These are phyloP conservation scores for Peniophora sp. DNA, from an alignment of 1,284 basidiomycete species.

Conservation along the genomic window DNA sequence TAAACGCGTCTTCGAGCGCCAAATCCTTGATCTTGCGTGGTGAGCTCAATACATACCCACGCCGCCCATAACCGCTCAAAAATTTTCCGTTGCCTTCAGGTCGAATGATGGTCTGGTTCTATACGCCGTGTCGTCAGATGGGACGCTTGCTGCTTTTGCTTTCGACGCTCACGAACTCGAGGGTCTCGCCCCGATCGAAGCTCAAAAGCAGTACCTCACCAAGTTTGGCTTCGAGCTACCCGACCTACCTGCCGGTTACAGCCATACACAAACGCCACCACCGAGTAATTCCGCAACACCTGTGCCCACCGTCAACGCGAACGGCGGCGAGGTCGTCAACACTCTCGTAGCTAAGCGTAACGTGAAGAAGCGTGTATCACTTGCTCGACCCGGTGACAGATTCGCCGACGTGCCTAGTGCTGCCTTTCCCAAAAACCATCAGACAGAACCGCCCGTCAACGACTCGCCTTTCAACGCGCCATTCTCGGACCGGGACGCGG, in stretches of 20 bases:
- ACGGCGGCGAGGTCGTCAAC: slow-evolving; percentile 51
- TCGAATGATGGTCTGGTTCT: slow-evolving; percentile 86
- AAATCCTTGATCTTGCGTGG: slow-evolving; percentile 96
- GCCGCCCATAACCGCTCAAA: too few relatives aligned
- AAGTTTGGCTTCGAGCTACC: slow-evolving; percentile 71
- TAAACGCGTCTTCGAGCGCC: slow-evolving; percentile 89
- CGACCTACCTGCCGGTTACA: slow-evolving; percentile 59
- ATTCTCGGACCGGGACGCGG: slow-evolving; percentile 31
- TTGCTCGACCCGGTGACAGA: background rate
- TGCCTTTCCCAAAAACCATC: background rate
- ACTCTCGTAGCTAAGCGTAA: slow-evolving; percentile 62
- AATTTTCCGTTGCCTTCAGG: slow-evolving; percentile 35
- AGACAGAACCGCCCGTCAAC: slow-evolving; percentile 10
- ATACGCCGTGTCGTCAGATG: slow-evolving; percentile 94
- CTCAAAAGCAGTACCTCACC: slow-evolving; percentile 69
- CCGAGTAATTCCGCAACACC: slow-evolving; percentile 16
- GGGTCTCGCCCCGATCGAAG: slow-evolving; percentile 68
- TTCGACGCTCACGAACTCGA: slow-evolving; percentile 80
- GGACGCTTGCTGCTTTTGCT: slow-evolving; percentile 82
- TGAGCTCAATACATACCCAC: slow-evolving; percentile 33
- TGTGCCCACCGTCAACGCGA: slow-evolving; percentile 4
- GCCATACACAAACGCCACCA: slow-evolving; percentile 47
- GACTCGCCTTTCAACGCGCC: slow-evolving; percentile 19
- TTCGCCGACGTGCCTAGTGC: slow-evolving; percentile 4
- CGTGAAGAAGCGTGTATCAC: slow-evolving; percentile 45